phyloP scores from a whole-genome alignment of 345 rosid genomes.

The Reutealis trisperma region DNA sequence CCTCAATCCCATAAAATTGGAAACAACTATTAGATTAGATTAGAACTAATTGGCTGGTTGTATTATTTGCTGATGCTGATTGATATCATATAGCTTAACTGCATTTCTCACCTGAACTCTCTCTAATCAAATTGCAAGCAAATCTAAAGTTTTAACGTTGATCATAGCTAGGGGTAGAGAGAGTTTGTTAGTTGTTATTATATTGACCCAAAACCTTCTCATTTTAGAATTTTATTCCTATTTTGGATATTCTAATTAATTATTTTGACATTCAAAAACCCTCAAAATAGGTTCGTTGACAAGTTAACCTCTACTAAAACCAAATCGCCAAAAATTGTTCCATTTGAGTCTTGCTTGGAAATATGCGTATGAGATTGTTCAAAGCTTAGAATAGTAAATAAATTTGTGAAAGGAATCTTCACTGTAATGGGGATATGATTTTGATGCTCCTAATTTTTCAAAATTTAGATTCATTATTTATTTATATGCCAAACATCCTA shows the following conservation, averaged over 20 bases:
- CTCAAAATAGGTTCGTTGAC: conserved; percentile 11
- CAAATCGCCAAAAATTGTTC: background rate
- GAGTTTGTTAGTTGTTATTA: background rate
- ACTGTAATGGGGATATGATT: conserved; percentile 21
- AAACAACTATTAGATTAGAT: too few species aligned
- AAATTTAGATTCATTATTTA: background rate
- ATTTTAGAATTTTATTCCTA: background rate
- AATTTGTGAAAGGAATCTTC: conserved; percentile 2
- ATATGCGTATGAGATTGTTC: conserved; percentile 9
- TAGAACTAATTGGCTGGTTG: too few species aligned
- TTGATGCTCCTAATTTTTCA: conserved; percentile 1
- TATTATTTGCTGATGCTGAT: background rate
- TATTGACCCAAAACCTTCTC: conserved; percentile 3
- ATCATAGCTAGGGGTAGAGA: background rate
- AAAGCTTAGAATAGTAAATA: conserved; percentile 1
- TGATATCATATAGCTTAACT: background rate
- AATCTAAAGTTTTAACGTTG: background rate
- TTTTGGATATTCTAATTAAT: background rate
- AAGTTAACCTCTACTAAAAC: background rate
- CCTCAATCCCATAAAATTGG: too few species aligned
- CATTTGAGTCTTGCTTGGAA: background rate
- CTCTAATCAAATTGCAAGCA: background rate
- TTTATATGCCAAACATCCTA: conserved; percentile 20
- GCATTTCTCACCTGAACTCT: background rate
- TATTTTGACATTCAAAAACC: background rate